A percentile compares a stretch with the other conserved stretches of the same genome.
Evolutionary conservation across 345 rosid genomes (phyloP).

Genomic region (Citrus glauca): DNA sequence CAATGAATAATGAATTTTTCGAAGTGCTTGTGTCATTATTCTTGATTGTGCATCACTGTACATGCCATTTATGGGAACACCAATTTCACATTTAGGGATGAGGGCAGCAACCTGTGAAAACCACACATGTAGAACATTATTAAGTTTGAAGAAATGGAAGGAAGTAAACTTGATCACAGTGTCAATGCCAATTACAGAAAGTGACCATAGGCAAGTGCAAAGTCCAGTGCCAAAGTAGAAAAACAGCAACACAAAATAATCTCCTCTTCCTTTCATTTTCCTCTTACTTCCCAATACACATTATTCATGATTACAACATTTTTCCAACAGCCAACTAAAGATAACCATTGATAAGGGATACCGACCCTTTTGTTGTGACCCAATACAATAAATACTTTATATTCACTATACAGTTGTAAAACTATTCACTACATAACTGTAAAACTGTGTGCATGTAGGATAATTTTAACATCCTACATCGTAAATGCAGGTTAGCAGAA

Average conservation of each 20-base stretch:
- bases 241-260: neutral
- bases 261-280: neutral
- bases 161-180: neutral
- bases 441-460: neutral
- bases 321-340: neutral
- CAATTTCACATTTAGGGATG: conserved; percentile 75
- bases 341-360: neutral
- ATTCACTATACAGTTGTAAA: neutral
- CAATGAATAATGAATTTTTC: conserved; percentile 67
- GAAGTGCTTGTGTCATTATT: conserved; percentile 79
- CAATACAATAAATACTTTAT: neutral
- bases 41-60: conserved; percentile 54
- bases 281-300: neutral
- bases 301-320: neutral
- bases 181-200: neutral
- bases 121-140: neutral
- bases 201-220: neutral
- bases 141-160: neutral
- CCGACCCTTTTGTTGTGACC: neutral
- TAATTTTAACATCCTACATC: neutral
- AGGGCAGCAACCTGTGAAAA: conserved; percentile 86
- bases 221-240: neutral
- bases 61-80: conserved; percentile 41
- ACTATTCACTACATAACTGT: neutral
- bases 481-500: too few species aligned